Conservation (phyloP, 257 asterid species). For the Solanum piurae region DNA sequence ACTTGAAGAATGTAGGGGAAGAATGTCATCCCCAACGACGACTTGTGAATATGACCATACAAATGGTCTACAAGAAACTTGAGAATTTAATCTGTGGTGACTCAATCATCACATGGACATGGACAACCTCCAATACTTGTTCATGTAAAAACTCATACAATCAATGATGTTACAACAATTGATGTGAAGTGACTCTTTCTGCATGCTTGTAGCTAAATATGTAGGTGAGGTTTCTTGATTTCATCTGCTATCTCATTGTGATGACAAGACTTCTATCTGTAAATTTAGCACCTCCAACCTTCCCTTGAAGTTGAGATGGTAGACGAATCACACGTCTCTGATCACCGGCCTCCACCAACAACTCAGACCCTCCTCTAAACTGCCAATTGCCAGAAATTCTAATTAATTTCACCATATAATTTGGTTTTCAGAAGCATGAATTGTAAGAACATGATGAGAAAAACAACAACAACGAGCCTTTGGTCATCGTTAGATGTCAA, state of each 20-base stretch:
- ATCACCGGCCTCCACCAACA: constrained; percentile 93
- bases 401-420: neutral
- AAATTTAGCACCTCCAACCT: constrained; percentile 87
- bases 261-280: constrained; percentile 57
- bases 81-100: neutral
- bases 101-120: neutral
- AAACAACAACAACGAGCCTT: neutral
- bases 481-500: neutral
- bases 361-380: constrained; percentile 90
- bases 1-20: neutral
- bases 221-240: neutral
- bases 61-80: neutral
- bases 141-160: neutral
- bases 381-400: constrained; percentile 21
- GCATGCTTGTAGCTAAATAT: neutral
- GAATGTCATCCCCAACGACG: neutral
- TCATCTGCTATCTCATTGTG: constrained; percentile 37
- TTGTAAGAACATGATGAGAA: neutral
- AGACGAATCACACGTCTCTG: constrained; percentile 74
- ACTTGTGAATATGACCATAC: neutral
- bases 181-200: neutral
- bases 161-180: neutral
- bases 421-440: neutral
- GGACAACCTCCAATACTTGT: neutral
- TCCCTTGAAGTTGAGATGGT: constrained; percentile 80